These are phyloP conservation scores for Phytopythium chamaehyphon DNA, from an alignment of 352 stramenopile species.

Conservation along the genomic window DNA sequence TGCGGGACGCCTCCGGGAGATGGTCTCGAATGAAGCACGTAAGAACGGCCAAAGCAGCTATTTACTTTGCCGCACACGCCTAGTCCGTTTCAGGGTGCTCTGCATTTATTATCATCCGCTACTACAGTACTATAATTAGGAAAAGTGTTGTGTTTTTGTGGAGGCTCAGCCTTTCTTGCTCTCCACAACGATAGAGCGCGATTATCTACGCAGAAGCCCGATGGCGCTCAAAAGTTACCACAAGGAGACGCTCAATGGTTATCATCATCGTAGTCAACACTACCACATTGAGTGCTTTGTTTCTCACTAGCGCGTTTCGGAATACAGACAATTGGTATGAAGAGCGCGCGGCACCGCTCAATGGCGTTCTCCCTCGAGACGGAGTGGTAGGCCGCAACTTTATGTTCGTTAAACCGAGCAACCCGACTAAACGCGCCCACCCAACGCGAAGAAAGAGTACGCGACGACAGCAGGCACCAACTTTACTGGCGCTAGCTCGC, in stretches of 20 bases:
- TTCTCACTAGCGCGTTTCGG: too few relatives aligned
- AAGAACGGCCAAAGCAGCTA: neutral
- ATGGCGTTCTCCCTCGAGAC: slow-evolving; percentile 62
- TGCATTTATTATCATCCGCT: too few relatives aligned
- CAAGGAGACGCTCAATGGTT: slow-evolving; percentile 74
- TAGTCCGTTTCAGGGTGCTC: too few relatives aligned
- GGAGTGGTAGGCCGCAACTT: slow-evolving; percentile 33
- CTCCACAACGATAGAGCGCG: too few relatives aligned
- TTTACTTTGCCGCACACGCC: too few relatives aligned
- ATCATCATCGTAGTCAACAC: neutral
- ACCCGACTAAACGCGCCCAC: too few relatives aligned
- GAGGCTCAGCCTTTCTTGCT: too few relatives aligned
- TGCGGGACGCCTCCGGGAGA: neutral
- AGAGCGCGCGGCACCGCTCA: slow-evolving; percentile 55
- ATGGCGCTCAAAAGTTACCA: slow-evolving; percentile 84
- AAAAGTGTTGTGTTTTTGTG: too few relatives aligned
- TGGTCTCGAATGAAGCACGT: neutral
- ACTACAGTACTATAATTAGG: too few relatives aligned
- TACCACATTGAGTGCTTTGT: too few relatives aligned
- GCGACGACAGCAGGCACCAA: slow-evolving; percentile 49
- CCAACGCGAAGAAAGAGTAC: slow-evolving; percentile 65
- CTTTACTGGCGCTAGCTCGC: slow-evolving; percentile 34
- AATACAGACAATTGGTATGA: slow-evolving; percentile 88
- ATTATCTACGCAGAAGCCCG: too few relatives aligned
- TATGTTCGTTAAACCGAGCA: too few relatives aligned